Base-by-base conservation (phyloP, 768 basidiomycete species). In the Galerina marginata region DNA sequence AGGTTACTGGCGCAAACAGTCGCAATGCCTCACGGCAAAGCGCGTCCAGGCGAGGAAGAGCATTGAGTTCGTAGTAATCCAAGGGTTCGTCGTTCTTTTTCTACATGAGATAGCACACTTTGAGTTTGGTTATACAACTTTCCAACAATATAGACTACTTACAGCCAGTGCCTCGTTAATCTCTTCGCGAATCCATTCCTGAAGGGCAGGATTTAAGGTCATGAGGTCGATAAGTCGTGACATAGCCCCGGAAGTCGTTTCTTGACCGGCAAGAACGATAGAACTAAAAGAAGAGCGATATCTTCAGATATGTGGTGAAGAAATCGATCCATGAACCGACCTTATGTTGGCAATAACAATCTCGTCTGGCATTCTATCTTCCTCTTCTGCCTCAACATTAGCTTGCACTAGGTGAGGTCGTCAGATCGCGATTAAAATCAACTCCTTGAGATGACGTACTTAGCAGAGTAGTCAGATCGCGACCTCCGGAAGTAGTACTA, bases 41-140 rank as follows among this genome's bases (percentile, higher is more conserved):
- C 1, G 46, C 46, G 9, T 48, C 46, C 9, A 48, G 46, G 26
- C 46, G 46, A 29, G 46, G 46, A 29, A 48, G 46, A 14, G 46
- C 46, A 25, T 48, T 48, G 46, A 48, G 46, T 48, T 48, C 46
- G 23, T 48, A 48, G 23, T n/a, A 48, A 20, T 48, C 46, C 14
- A 48, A 20, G 25, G 46, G 23, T 48, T 48, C 23, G 20, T 23
- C 46, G 9, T 48, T 48, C 46, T 48, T 48, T 20, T 48, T 48
- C 46, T 48, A 15, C 9, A 29, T 7, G 5, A 33, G 7, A 33
- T 33, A 33, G 7, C 29, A 33, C 29, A 7, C n/a, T n/a, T n/a
- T n/a, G n/a, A n/a, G n/a, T n/a, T n/a, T n/a, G n/a, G n/a, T n/a
- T n/a, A n/a, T n/a, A n/a, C 29, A 33, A 33, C 29, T 33, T 33